phyloP scores from a whole-genome alignment of 148 eudicot species.

The Rhododendron griersonianum region DNA sequence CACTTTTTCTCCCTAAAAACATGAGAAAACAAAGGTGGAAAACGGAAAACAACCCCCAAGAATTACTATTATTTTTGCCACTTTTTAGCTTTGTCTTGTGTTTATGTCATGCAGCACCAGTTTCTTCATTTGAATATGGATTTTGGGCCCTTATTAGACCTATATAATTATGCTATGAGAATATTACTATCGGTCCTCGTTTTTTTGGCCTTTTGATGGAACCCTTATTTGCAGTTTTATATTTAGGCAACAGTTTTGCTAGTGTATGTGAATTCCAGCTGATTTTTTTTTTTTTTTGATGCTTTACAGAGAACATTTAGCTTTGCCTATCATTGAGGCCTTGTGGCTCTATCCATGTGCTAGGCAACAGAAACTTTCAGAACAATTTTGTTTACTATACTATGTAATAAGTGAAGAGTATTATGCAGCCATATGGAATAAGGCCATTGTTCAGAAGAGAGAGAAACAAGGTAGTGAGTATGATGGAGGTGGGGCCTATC shows the following conservation, averaged over 20 bases:
- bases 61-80: background rate
- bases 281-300: background rate
- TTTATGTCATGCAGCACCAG: background rate
- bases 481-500: conserved; percentile 1
- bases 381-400: background rate
- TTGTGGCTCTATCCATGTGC: conserved; percentile 8
- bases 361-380: background rate
- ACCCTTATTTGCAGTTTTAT: background rate
- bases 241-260: background rate
- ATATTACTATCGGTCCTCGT: background rate
- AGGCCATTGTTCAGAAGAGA: background rate
- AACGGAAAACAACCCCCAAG: background rate
- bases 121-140: background rate
- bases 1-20: background rate
- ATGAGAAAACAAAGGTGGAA: background rate
- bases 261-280: background rate
- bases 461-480: conserved; percentile 9
- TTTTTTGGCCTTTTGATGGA: background rate
- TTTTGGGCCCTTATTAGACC: background rate
- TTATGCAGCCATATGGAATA: background rate
- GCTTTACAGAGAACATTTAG: conserved; percentile 5
- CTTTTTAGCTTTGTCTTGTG: background rate
- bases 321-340: background rate
- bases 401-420: background rate
- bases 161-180: background rate